Evolutionary conservation across 2,329 filamentous ascomycete species (phyloP).

Genomic region (Epichloe hybrida): DNA sequence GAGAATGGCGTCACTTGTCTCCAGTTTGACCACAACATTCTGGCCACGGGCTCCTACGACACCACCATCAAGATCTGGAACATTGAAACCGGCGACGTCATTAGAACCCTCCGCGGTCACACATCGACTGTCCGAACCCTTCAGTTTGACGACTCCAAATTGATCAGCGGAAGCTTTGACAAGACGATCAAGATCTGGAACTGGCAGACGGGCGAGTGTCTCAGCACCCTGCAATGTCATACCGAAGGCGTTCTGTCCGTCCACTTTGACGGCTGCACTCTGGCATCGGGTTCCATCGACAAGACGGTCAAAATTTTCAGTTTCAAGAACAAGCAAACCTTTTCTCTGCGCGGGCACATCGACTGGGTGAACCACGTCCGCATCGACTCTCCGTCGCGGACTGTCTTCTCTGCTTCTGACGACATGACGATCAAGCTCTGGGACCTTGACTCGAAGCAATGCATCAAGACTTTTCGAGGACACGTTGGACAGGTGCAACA

Average conservation of each 20-base stretch:
- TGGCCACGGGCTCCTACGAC: constrained; percentile 93
- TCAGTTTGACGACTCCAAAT: constrained; percentile 82
- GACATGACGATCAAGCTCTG: constrained; percentile 84
- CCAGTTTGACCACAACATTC: constrained; percentile 68
- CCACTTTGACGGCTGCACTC: constrained; percentile 71
- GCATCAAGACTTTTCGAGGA: constrained; percentile 66
- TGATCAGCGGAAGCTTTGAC: constrained; percentile 85
- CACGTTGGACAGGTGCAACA: constrained; percentile 95
- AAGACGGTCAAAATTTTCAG: constrained; percentile 87
- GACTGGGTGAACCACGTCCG: constrained; percentile 98
- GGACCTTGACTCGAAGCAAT: constrained; percentile 76
- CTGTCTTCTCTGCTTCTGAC: constrained; percentile 84
- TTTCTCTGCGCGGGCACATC: constrained; percentile 65
- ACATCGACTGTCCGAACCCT: constrained; percentile 72
- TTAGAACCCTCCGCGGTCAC: constrained; percentile 76
- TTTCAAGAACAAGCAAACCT: constrained; percentile 71
- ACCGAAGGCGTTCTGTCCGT: constrained; percentile 72
- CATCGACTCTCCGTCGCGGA: constrained; percentile 68
- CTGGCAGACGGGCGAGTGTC: constrained; percentile 78
- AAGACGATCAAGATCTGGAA: constrained; percentile 89
- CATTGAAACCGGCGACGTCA: constrained; percentile 71
- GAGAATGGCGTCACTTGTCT: constrained; percentile 54
- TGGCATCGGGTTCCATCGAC: constrained; percentile 84
- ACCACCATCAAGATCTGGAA: constrained; percentile 94
- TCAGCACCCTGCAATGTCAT: constrained; percentile 71